Conservation (phyloP, 2,329 filamentous ascomycete genomes). For the Epichloe bromicola region DNA sequence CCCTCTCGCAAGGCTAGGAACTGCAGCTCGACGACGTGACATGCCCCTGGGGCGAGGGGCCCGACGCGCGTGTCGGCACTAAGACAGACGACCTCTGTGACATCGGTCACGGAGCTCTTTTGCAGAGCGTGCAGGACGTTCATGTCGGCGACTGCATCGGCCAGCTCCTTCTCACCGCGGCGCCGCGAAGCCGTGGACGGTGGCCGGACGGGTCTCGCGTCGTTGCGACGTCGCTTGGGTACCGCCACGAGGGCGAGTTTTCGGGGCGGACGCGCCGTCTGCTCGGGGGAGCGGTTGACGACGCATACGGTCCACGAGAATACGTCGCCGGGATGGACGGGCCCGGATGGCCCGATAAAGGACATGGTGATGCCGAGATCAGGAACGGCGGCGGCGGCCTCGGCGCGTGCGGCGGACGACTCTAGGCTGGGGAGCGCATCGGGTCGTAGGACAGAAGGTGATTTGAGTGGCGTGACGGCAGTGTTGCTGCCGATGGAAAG, state of each 20-base stretch:
- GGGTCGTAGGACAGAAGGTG: slow-evolving; percentile 43
- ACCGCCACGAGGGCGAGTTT: slow-evolving; percentile 60
- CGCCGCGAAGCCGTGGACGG: slow-evolving; percentile 33
- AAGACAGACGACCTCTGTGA: slow-evolving; percentile 58
- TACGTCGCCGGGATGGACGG: slow-evolving; percentile 48
- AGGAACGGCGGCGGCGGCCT: slow-evolving; percentile 29
- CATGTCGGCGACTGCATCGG: slow-evolving; percentile 59
- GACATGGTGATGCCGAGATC: slow-evolving; percentile 65
- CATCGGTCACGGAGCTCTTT: slow-evolving; percentile 48
- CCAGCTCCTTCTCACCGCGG: slow-evolving; percentile 29
- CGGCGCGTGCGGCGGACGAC: slow-evolving; percentile 32
- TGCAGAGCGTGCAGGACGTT: slow-evolving; percentile 60
- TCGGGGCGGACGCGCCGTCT: slow-evolving; percentile 32
- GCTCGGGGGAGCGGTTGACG: slow-evolving; percentile 51
- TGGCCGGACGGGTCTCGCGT: slow-evolving; percentile 38
- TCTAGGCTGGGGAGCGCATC: slow-evolving; percentile 48
- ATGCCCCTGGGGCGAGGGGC: slow-evolving; percentile 57
- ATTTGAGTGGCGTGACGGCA: slow-evolving; percentile 39
- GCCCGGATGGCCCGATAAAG: slow-evolving; percentile 46
- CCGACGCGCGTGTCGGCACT: slow-evolving; percentile 64
- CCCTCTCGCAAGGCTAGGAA: slow-evolving; percentile 58
- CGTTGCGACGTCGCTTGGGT: slow-evolving; percentile 48
- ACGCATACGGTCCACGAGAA: slow-evolving; percentile 66
- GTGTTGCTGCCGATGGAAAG: slow-evolving; percentile 45
- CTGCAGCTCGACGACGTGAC: slow-evolving; percentile 59